Base-by-base conservation (phyloP, 257 asterid genomes). In the Voacanga thouarsii region DNA sequence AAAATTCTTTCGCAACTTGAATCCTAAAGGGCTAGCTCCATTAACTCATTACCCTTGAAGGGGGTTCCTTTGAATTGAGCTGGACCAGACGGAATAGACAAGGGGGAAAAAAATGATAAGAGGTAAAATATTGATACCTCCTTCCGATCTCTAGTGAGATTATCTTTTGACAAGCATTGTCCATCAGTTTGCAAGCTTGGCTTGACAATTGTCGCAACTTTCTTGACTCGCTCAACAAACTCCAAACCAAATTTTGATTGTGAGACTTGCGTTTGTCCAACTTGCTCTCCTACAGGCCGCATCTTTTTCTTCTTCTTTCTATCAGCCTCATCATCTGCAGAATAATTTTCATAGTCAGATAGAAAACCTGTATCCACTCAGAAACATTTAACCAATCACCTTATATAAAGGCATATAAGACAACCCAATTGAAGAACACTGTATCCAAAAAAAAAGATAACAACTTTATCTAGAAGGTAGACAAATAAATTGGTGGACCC, bases 241-340 rank as follows among this genome's bases (percentile, higher is more conserved):
- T 89, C 96, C 72, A 86, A 79, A 80, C 80, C 87, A 76, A 86
- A 78, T 76, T 82, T 90, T 64, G 87, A 84, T 82, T 85, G 87
- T 44, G 84, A 80, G 84, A 75, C 77, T 66, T 80, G 67, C 12
- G 86, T 66, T 73, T 78, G 79, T 72, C 90, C 89, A 80, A 83
- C 84, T 84, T 90, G 91, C 80, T 85, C 89, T 65, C 80, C 83
- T 26, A 78, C 84, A 74, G 89, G 84, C 78, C 78, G 86, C n/a
- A 87, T 77, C 83, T 90, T 95, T 86, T 90, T 94, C 85, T 90
- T 96, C 94, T 86, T 89, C 81, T 90, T 96, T 64, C 92, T 87
- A 37, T 90, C 95, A 83, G 90, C 92, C 77, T 89, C 98, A 30
- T 92, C 96, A 83, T 96, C 99, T 96, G 80, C 81, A 80, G 53